These are phyloP conservation scores for Colletotrichum simmondsii DNA, from an alignment of 2,329 filamentous ascomycete species.

Conservation along the genomic window DNA sequence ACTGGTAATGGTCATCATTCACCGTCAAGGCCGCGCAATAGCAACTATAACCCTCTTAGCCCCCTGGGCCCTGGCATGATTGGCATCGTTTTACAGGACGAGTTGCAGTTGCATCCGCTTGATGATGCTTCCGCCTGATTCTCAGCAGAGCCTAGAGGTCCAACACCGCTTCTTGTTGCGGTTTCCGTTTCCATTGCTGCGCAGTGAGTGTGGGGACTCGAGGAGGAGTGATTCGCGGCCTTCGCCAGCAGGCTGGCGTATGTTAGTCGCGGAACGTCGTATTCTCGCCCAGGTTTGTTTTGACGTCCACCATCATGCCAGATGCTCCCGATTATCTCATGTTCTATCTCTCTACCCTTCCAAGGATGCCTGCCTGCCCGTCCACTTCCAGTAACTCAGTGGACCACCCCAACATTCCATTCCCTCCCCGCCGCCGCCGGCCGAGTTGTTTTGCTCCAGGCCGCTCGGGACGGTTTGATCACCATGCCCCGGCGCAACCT, in stretches of 20 bases:
- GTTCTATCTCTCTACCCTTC: not conserved
- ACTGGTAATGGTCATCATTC: not conserved
- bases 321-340: constrained; percentile 6
- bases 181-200: constrained; percentile 7
- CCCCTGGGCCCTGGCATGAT: not conserved
- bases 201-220: not conserved
- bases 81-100: constrained; percentile 3
- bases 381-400: too few relatives aligned
- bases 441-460: constrained; percentile 20
- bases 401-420: too few relatives aligned
- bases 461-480: constrained; percentile 33
- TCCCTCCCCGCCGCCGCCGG: not conserved
- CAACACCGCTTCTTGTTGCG: constrained; percentile 7
- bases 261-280: not conserved
- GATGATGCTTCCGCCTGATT: constrained; percentile 1
- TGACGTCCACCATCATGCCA: constrained; percentile 20
- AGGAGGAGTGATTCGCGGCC: not conserved
- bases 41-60: not conserved
- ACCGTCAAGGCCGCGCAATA: not conserved
- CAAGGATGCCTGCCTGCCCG: too few relatives aligned
- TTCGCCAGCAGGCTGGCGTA: constrained; percentile 1
- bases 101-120: constrained; percentile 22
- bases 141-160: not conserved
- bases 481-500: constrained; percentile 1
- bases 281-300: not conserved